Conservation (phyloP, 75 land plant species). For the Larix kaempferi region DNA sequence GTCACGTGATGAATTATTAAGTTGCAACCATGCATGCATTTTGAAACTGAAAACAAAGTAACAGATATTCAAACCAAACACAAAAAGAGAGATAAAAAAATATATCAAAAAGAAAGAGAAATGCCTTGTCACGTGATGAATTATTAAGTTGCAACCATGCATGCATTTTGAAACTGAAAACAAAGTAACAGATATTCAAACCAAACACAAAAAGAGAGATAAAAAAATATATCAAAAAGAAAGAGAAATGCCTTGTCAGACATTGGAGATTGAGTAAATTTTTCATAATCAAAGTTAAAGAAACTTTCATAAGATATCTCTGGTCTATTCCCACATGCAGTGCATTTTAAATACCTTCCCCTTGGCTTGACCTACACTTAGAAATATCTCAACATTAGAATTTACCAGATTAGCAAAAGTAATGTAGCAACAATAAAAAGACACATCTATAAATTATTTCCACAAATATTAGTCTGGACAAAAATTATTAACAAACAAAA, state of each 20-base stretch:
- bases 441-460: not conserved
- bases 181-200: not conserved
- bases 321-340: slow-evolving; percentile 73
- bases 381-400: not conserved
- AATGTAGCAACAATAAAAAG: not conserved
- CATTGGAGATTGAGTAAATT: slow-evolving; percentile 77
- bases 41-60: too few relatives aligned
- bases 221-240: not conserved
- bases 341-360: slow-evolving; percentile 68
- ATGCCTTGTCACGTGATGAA: too few relatives aligned
- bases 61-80: too few relatives aligned
- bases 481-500: not conserved
- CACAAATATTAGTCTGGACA: not conserved
- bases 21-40: too few relatives aligned
- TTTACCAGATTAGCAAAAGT: not conserved
- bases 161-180: not conserved
- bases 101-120: too few relatives aligned
- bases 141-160: not conserved
- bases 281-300: slow-evolving; percentile 74
- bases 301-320: slow-evolving; percentile 40
- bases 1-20: too few relatives aligned
- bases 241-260: slow-evolving; percentile 54
- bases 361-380: slow-evolving; percentile 74
- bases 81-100: too few relatives aligned
- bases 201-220: not conserved